Base-by-base conservation (phyloP, 2,329 filamentous ascomycete genomes). In the Didymella pomorum region DNA sequence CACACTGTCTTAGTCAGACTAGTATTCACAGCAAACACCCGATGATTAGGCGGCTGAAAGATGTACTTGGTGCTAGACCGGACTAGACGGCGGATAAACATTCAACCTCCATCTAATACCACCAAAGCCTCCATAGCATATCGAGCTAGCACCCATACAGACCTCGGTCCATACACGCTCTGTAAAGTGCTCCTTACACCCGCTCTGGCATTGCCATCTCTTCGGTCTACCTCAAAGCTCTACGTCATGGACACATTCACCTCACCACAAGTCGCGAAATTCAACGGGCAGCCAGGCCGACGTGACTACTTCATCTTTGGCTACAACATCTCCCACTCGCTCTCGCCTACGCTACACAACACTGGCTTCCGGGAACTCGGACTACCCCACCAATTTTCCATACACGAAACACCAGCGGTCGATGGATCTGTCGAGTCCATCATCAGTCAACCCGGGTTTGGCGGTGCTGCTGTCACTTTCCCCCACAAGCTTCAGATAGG, bases 401-500 rank as follows among this genome's bases (percentile, higher is more conserved):
- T 56, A 26, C 45, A 49, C 21, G 35, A 56, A n/a, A 50, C 45
- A 10, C 23, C 33, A 12, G 26, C 52, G 12, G 52, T 56, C 9
- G 52, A 56, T 18, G 45, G 50, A 28, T 25, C 37, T 9, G 35
- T 50, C 26, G 28, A 49, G 33, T 25, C 33, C 9, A 50, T 50
- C 31, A 35, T 56, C 10, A 37, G 10, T 16, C 45, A 11, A 33
- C 25, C 35, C 9, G 28, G 42, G 5, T 50, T 56, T 14, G 52
- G 52, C 9, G 52, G 52, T 16, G 45, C 52, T 9, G 42, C 45
- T 18, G 52, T 56, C 28, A 56, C 52, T 4, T 49, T 56, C 3
- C 52, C 52, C 6, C 52, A 56, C 25, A 56, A 56, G 12, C 46
- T 56, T 25, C 46, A 49, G 20, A 56, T 56, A 33, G 52, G 26